Evolutionary conservation across 192 early-diverging fungal genomes (phyloP), one percentile per base, ranked within the genome.

Genomic region (Backusella mclennaniae): DNA sequence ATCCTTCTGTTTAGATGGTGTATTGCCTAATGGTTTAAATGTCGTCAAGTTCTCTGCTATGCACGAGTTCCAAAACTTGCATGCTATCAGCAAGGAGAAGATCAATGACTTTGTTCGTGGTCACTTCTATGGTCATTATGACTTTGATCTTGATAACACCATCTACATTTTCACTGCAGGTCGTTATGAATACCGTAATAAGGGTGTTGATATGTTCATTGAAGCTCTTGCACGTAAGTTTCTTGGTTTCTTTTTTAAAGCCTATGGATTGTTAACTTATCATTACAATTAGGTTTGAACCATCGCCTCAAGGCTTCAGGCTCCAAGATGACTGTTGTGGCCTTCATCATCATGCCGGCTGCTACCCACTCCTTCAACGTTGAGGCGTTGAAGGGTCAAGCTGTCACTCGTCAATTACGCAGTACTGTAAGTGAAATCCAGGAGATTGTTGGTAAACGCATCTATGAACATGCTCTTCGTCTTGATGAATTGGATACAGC

Each of bases 11-110:
- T 15, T 71, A 93, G 97, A 99, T 80, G 96, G 97, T 29, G 95
- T 99, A 31, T 82, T 97, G 44, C 97, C 97, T 29, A 99, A 98
- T 80, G 96, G 97, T 38, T 84, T 99, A 44, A 97, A 97, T 79
- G 95, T 98, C 11, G 93, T 99, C 66, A 99, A 99, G 86, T 97
- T 99, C 89, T 91, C 89, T 5, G 97, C 96, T 14, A 92, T 96
- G 86, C 97, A 99, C 84, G 96, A 99, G 86, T 99, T 99, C 89
- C 97, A 99, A 83, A 99, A 99, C 85, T 77, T 97, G 81, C 97
- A 99, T 79, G 95, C 96, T 66, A 83, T 92, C 33, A 89, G 88
- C 81, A 99, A 99, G 83, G 96, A 96, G 67, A 94, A 94, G 76
- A 99, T 98, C 84, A 90, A 96, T 85, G 93, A 96, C 80, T 99